Evolutionary conservation across 805 yeast species (phyloP).

Genomic region (Pichia rugopelliculosa): DNA sequence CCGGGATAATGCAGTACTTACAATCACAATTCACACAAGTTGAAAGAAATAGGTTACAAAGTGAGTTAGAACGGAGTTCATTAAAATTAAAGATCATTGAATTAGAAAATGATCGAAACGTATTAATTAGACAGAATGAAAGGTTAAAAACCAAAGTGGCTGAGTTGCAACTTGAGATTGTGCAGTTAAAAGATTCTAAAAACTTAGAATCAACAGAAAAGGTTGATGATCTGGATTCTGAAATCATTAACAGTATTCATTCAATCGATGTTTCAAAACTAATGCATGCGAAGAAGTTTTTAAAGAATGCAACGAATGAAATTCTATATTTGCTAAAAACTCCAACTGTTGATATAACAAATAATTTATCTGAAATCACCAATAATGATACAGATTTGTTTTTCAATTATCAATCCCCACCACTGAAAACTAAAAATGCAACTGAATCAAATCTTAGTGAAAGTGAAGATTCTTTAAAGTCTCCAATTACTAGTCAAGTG

Average conservation of each 20-base stretch:
- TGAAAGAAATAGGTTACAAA: constrained; percentile 38
- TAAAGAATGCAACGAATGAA: constrained; percentile 31
- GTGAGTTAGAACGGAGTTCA: constrained; percentile 43
- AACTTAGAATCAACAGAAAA: background rate
- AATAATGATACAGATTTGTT: constrained; percentile 7
- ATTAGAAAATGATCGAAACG: constrained; percentile 45
- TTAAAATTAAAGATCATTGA: constrained; percentile 45
- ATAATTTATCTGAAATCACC: background rate
- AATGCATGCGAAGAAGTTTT: constrained; percentile 28
- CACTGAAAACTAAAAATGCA: background rate
- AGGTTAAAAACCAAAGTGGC: constrained; percentile 33
- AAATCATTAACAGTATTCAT: constrained; percentile 14
- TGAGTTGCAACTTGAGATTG: constrained; percentile 27
- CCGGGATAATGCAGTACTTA: constrained; percentile 52
- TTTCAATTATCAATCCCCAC: constrained; percentile 1
- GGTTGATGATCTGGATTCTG: background rate
- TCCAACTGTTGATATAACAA: constrained; percentile 26
- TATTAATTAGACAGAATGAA: constrained; percentile 35
- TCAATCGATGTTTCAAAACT: constrained; percentile 24
- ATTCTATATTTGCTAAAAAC: constrained; percentile 30
- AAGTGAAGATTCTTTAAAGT: background rate
- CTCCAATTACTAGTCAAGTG: background rate
- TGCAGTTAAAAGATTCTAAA: background rate
- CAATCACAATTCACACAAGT: constrained; percentile 50
- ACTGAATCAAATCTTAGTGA: background rate